Evolutionary conservation across 1,139 yeast genomes (phyloP), one percentile per base, ranked within the genome.

Genomic region (Kazachstania sp.): DNA sequence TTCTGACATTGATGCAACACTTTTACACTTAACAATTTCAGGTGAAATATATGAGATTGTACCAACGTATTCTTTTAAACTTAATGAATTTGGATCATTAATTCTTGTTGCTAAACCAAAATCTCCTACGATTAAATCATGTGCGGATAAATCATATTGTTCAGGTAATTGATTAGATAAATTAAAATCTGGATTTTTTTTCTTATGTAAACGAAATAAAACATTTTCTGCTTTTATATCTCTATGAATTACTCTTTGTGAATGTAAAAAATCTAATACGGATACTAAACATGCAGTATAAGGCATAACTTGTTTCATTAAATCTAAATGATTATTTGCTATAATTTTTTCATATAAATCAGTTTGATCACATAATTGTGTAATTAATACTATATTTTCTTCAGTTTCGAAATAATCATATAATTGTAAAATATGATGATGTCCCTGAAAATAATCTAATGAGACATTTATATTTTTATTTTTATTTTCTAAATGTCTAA

Each of bases 161-260:
- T 45, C 49, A 37, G 18, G 26, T 19, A 30, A 29, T 20, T 11
- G 3, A 9, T 8, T 4, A 34, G 28, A 11, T 6, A 18, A 43
- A 49, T 43, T 36, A 3, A 48, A 41, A 23, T 50, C 50, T 32
- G 47, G 45, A 32, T 65, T 62, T 28, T 16, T 15, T 23, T 49
- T 51, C 37, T 52, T 54, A 38, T 55, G 49, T 39, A 55, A 46
- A 45, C 69, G 54, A 58, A 87, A 75, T 47, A 88, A 69, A 49
- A 88, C 77, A 58, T 88, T 88, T 60, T 88, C 97, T 0, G 96
- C 95, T 65, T 88, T 88, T 51, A 88, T 72, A 63, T 88, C 97
- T 47, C 97, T 74, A 63, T 88, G 97, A 13, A 87, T 85, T 42
- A 87, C 79, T 45, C 81, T 79, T 54, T 83, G 81, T 6, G 71